Evolutionary conservation across 257 asterid genomes (phyloP), one percentile per base, ranked within the genome.

Genomic region (Solanum appendiculatum): DNA sequence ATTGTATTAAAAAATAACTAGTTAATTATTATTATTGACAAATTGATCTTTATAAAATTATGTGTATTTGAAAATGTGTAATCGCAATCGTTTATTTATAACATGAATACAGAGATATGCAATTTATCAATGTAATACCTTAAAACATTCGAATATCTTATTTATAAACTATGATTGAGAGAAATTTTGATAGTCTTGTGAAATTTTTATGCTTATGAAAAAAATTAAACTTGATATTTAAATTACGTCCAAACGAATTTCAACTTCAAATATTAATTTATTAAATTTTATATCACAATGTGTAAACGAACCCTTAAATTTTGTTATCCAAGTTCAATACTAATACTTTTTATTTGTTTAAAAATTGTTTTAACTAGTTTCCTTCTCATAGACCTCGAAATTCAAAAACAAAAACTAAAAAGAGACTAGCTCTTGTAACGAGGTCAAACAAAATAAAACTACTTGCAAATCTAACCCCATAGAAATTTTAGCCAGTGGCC

Each of bases 401-500:
- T 81, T 31, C 11, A 51, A 13, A 48, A 81, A 81, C 7, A 81
- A 81, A 36, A 81, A 81, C 9, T 20, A 31, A 48, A 81, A 48
- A 6, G 15, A 51, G 42, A 33, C 15, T 31, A 39, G 89, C 91
- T 87, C 92, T 83, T 85, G 13, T 64, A 89, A 84, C 93, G 87
- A 93, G 92, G 93, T 90, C 93, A 94, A 90, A 85, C 80, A 37
- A 27, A 27, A 7, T 51, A 51, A 5, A 40, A 54, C 87, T 37
- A 34, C 23, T 36, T 58, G 77, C 77, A 88, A 88, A 87, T 46
- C 37, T 25, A 56, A 82, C 80, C 80, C 16, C 23, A 13, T 29
- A 15, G 39, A 27, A 88, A 69, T 86, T 82, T 46, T 34, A 72
- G 84, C 63, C 85, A 91, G 90, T 93, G 95, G 93, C 98, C 96